Evolutionary conservation across 2,329 filamentous ascomycete species (phyloP).

Genomic region (Colletotrichum cereale): DNA sequence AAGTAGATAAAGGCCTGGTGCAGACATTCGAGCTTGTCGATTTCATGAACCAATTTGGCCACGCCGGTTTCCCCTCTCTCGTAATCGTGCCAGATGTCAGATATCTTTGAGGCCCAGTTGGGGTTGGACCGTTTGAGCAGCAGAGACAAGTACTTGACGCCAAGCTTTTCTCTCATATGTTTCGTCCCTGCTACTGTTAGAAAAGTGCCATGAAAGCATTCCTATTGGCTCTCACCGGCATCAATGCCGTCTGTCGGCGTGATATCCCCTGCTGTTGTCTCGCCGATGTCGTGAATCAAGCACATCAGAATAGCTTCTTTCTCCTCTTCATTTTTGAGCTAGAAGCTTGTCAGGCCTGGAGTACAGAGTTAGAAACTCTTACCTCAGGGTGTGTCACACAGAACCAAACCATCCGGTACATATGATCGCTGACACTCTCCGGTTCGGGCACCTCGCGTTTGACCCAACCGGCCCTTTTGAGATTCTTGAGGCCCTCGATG

Average conservation of each 20-base stretch:
- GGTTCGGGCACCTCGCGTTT: conserved; percentile 7
- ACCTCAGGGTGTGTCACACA: conserved; percentile 13
- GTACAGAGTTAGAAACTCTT: background rate
- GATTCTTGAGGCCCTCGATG: conserved; percentile 21
- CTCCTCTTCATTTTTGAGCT: conserved; percentile 1
- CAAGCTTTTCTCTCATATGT: conserved; percentile 9
- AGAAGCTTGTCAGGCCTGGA: background rate
- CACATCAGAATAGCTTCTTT: conserved; percentile 8
- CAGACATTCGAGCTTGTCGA: conserved; percentile 29
- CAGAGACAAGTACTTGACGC: conserved; percentile 1
- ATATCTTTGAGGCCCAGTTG: conserved; percentile 2
- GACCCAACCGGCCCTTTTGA: conserved; percentile 10
- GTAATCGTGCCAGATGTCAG: conserved; percentile 10
- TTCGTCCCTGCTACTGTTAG: conserved; percentile 16
- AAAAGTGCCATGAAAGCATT: background rate
- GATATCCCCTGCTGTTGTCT: conserved; percentile 3
- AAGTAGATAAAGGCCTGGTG: conserved; percentile 26
- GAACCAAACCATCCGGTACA: conserved; percentile 29
- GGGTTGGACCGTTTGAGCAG: conserved; percentile 8
- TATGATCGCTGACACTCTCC: conserved; percentile 31
- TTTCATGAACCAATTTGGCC: conserved; percentile 15
- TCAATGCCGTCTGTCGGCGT: conserved; percentile 6
- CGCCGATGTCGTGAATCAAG: conserved; percentile 13
- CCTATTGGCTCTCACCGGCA: background rate
- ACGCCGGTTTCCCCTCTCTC: conserved; percentile 5